Conservation (phyloP, 345 rosid species). For the Corchorus capsularis region DNA sequence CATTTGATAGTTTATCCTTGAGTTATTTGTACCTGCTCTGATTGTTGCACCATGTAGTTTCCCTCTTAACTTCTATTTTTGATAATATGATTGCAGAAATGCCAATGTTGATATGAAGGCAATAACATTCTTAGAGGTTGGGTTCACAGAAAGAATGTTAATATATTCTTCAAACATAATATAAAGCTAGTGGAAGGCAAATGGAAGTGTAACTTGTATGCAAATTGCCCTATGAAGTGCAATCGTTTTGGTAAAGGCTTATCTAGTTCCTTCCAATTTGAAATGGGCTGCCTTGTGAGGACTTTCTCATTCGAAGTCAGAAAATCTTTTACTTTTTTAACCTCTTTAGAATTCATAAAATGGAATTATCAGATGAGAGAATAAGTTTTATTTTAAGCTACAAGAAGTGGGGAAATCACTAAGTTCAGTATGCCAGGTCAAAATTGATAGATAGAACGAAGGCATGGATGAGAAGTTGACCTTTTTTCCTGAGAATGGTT, state of each 20-base stretch:
- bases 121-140: conserved; percentile 8
- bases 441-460: neutral
- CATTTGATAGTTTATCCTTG: neutral
- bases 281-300: neutral
- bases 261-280: neutral
- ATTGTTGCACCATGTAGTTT: conserved; percentile 1
- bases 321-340: neutral
- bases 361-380: neutral
- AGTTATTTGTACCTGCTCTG: neutral
- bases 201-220: neutral
- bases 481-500: neutral
- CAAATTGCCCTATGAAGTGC: neutral
- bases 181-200: neutral
- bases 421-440: neutral
- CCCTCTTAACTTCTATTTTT: conserved; percentile 1
- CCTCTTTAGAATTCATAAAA: neutral
- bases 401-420: neutral
- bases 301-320: neutral
- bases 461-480: neutral
- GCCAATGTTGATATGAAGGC: conserved; percentile 9
- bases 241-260: neutral
- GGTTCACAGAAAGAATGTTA: neutral
- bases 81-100: conserved; percentile 18
- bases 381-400: neutral
- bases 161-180: neutral